phyloP scores from a whole-genome alignment of 148 eudicot genomes.

The Pharnaceum exiguum region DNA sequence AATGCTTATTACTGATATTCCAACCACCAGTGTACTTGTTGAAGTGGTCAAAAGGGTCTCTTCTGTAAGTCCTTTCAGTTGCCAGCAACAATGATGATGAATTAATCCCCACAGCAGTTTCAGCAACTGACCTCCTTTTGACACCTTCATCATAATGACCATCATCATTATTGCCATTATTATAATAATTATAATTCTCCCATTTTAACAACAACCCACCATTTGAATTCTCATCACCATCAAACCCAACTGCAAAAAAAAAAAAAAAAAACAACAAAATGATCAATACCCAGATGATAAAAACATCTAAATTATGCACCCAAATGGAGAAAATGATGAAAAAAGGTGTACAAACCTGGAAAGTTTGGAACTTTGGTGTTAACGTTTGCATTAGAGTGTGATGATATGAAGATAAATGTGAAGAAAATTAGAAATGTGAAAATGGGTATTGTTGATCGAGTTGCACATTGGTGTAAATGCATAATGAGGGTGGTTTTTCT shows the following conservation, averaged over 20 bases:
- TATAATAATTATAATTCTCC: background rate
- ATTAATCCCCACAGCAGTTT: slow-evolving; percentile 10
- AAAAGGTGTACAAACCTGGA: slow-evolving; percentile 8
- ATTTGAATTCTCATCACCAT: slow-evolving; percentile 6
- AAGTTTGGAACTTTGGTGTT: slow-evolving; percentile 11
- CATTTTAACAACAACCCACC: slow-evolving; percentile 3
- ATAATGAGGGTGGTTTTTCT: background rate
- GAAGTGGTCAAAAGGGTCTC: slow-evolving; percentile 41
- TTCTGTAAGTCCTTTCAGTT: slow-evolving; percentile 42
- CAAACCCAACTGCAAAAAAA: slow-evolving; percentile 1
- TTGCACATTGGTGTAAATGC: slow-evolving; percentile 1
- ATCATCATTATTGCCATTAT: background rate
- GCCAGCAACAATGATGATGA: slow-evolving; percentile 44
- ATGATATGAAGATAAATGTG: slow-evolving; percentile 9
- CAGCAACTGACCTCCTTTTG: slow-evolving; percentile 23
- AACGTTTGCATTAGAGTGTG: slow-evolving; percentile 5
- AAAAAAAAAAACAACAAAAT: background rate
- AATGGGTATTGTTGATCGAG: slow-evolving; percentile 2
- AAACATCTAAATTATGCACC: background rate
- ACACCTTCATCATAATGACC: background rate
- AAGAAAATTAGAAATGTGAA: slow-evolving; percentile 8
- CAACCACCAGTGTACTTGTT: slow-evolving; percentile 54
- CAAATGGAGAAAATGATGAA: background rate
- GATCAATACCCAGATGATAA: background rate
- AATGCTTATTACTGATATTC: slow-evolving; percentile 52